These are phyloP conservation scores for Podaxis carcinomalis DNA, from an alignment of 768 basidiomycete genomes.

Conservation along the genomic window DNA sequence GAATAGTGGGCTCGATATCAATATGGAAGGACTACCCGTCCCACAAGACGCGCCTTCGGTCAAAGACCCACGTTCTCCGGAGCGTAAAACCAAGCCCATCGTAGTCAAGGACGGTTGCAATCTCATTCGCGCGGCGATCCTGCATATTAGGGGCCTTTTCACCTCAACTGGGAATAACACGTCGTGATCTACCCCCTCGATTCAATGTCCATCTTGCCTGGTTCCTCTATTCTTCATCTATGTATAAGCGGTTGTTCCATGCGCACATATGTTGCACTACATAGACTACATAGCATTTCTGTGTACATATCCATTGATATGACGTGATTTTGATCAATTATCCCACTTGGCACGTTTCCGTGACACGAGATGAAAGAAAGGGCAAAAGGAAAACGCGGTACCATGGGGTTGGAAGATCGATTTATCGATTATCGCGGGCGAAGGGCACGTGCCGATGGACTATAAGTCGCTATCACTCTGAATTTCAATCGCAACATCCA, in stretches of 20 bases:
- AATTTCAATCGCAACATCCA: slow-evolving; percentile 17
- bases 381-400: not conserved
- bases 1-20: slow-evolving; percentile 36
- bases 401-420: slow-evolving; percentile 19
- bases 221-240: not conserved
- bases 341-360: not conserved
- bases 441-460: slow-evolving; percentile 31
- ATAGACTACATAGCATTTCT: too few species aligned
- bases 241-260: slow-evolving; percentile 4
- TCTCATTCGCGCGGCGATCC: slow-evolving; percentile 35
- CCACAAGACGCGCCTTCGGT: slow-evolving; percentile 5
- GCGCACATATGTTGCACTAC: not conserved
- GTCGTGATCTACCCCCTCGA: not conserved
- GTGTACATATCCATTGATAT: not conserved
- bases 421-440: slow-evolving; percentile 19
- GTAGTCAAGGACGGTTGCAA: slow-evolving; percentile 22
- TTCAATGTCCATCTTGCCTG: not conserved
- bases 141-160: slow-evolving; percentile 31
- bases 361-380: not conserved
- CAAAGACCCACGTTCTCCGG: not conserved
- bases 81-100: slow-evolving; percentile 11
- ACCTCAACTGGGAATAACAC: slow-evolving; percentile 10
- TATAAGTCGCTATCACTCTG: slow-evolving; percentile 26
- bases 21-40: slow-evolving; percentile 24
- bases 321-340: not conserved